Percentiles rank a stretch among this genome's conserved stretches.
These are phyloP conservation scores for Nevesoporus exiguus DNA, from an alignment of 768 basidiomycete genomes.

Conservation along the genomic window DNA sequence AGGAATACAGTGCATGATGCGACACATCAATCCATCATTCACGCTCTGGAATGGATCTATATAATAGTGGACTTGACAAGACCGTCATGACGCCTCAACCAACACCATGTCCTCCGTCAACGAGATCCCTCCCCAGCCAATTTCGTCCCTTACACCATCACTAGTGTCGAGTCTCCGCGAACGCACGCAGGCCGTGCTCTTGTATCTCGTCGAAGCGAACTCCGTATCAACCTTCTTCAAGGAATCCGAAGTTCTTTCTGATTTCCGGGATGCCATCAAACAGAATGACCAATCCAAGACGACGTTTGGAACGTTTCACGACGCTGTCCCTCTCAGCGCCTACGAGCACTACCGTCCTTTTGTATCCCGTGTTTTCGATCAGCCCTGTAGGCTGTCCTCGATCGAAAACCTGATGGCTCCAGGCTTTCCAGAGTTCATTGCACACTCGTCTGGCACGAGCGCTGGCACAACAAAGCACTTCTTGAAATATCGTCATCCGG, in stretches of 20 bases:
- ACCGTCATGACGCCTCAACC: not conserved
- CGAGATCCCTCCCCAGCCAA: constrained; percentile 16
- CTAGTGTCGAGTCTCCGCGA: constrained; percentile 17
- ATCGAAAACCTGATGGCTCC: constrained; percentile 23
- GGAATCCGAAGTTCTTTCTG: constrained; percentile 11
- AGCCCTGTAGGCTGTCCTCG: constrained; percentile 15
- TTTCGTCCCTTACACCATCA: constrained; percentile 10
- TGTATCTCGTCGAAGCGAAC: constrained; percentile 21
- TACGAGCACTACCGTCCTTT: constrained; percentile 22
- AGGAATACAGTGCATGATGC: not conserved
- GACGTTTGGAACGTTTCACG: constrained; percentile 9
- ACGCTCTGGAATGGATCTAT: not conserved
- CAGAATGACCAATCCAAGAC: not conserved
- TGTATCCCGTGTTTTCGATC: constrained; percentile 18
- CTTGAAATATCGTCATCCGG: constrained; percentile 21
- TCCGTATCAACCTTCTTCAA: constrained; percentile 17
- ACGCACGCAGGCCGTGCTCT: constrained; percentile 21
- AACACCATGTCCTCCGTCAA: constrained; percentile 9
- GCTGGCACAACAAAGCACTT: constrained; percentile 18
- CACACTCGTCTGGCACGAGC: constrained; percentile 19
- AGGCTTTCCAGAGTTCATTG: constrained; percentile 23
- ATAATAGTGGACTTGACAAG: not conserved
- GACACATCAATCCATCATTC: not conserved
- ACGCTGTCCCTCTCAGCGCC: constrained; percentile 14
- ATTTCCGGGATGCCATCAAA: constrained; percentile 10